These are phyloP conservation scores for Epichloe gansuensis DNA, from an alignment of 2,329 filamentous ascomycete genomes.

Conservation along the genomic window DNA sequence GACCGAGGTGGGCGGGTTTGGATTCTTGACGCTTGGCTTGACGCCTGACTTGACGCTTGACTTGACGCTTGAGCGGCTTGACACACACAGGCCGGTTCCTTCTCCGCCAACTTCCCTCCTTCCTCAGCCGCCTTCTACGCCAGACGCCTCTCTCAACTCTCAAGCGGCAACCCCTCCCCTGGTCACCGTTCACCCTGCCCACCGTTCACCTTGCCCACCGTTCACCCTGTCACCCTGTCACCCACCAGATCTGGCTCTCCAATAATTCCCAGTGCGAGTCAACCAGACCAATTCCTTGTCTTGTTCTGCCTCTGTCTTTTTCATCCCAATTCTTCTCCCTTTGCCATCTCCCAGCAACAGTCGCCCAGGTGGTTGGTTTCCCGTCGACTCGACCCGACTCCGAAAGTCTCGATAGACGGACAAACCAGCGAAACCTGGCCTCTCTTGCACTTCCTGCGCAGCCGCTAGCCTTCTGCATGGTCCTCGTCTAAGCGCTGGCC, in stretches of 20 bases:
- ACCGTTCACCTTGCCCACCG: background rate
- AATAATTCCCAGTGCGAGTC: background rate
- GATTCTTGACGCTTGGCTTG: too few species aligned
- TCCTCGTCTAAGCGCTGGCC: constrained; percentile 10
- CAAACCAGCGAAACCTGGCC: constrained; percentile 3
- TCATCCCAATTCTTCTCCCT: background rate
- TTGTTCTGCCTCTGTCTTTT: background rate
- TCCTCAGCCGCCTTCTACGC: background rate
- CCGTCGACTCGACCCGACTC: background rate
- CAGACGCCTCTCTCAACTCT: background rate
- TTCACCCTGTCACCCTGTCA: background rate
- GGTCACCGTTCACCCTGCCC: background rate
- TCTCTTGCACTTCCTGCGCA: background rate
- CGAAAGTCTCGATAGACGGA: background rate
- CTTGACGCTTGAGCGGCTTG: too few species aligned
- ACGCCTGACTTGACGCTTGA: too few species aligned
- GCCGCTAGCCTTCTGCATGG: constrained; percentile 9
- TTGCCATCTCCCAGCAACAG: background rate
- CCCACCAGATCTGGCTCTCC: constrained; percentile 1
- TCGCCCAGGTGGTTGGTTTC: background rate
- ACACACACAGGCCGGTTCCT: background rate
- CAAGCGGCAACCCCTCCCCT: background rate
- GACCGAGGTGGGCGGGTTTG: too few species aligned
- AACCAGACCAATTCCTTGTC: constrained; percentile 1
- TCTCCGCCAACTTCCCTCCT: background rate